These are phyloP conservation scores for Setaria viridis DNA, from an alignment of 202 grass and related monocot species.

Conservation along the genomic window DNA sequence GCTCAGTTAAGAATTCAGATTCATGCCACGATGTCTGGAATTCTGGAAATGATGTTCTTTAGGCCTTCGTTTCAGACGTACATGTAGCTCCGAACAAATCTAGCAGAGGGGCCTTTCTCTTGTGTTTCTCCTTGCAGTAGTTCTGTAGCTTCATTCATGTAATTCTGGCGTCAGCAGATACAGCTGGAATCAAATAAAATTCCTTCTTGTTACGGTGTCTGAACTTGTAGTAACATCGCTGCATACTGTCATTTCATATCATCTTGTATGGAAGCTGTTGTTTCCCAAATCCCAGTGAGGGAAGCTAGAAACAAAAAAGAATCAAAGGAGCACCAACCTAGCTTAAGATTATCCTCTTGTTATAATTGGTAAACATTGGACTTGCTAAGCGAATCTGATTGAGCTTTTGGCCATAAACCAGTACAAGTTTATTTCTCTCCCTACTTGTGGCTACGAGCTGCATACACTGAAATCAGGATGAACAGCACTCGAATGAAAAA, in stretches of 20 bases:
- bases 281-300: too few relatives aligned
- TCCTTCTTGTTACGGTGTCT: background rate
- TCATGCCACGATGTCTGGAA: background rate
- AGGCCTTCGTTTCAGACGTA: background rate
- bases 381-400: background rate
- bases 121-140: background rate
- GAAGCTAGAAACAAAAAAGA: background rate
- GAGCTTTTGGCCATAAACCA: background rate
- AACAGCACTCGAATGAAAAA: background rate
- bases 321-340: background rate
- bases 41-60: background rate
- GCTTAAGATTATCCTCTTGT: background rate
- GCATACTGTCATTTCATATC: background rate
- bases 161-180: background rate
- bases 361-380: background rate
- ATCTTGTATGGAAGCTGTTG: background rate
- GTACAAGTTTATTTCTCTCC: background rate
- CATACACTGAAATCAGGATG: background rate
- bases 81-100: slow-evolving; percentile 2
- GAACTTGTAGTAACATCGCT: background rate
- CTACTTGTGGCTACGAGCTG: background rate
- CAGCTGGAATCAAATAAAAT: background rate
- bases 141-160: slow-evolving; percentile 6
- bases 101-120: background rate
- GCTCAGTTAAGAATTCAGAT: slow-evolving; percentile 2